Evolutionary conservation across 1,284 basidiomycete species (phyloP).

Genomic region (Fomitopsis palustris): DNA sequence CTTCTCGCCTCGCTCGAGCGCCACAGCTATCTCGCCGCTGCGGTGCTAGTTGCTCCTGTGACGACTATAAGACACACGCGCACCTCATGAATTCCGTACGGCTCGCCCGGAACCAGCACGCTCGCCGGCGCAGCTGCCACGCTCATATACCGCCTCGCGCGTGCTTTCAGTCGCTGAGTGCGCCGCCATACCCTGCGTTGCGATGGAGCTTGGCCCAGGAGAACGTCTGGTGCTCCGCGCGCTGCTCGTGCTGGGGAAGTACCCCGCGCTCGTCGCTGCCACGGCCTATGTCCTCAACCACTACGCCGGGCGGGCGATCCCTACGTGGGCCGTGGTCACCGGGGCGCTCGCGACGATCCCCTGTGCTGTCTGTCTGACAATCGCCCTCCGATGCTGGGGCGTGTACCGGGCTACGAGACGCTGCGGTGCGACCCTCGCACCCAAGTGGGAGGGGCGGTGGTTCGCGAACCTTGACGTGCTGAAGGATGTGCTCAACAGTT

Average conservation of each 20-base stretch:
- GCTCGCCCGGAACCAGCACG: not conserved
- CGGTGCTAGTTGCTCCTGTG: not conserved
- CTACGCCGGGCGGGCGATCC: not conserved
- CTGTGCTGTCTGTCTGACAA: not conserved
- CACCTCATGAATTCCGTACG: not conserved
- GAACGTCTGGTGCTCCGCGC: not conserved
- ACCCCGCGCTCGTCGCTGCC: not conserved
- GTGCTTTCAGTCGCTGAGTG: no score
- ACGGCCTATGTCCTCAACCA: not conserved
- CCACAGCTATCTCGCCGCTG: no score
- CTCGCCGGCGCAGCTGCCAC: not conserved
- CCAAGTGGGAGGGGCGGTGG: constrained; percentile 11
- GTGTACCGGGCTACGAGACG: constrained; percentile 11
- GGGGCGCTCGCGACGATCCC: constrained; percentile 7
- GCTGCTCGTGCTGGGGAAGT: not conserved
- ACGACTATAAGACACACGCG: not conserved
- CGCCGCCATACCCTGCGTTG: no score
- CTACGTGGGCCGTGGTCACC: constrained; percentile 7
- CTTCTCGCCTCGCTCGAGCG: not conserved
- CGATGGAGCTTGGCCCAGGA: constrained; percentile 7
- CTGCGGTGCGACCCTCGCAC: constrained; percentile 16
- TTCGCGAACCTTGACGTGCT: constrained; percentile 18
- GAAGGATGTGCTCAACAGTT: constrained; percentile 4
- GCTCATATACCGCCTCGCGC: not conserved
- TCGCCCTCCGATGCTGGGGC: constrained; percentile 3